These are phyloP conservation scores for Pyropia haitanensis DNA, from an alignment of 23 red algal genomes.

Conservation along the genomic window DNA sequence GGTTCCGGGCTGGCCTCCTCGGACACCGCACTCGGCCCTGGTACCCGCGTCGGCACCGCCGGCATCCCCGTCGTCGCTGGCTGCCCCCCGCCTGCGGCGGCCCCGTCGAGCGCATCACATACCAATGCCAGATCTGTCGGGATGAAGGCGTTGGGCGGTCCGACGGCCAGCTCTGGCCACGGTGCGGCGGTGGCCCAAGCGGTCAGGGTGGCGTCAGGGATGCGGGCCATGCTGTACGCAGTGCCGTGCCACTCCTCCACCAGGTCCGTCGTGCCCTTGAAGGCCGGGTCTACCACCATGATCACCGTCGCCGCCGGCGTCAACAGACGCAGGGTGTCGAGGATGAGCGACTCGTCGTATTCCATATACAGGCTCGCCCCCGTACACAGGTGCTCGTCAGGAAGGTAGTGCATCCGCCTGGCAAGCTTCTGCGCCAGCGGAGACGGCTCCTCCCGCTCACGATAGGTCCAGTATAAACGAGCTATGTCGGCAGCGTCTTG, in stretches of 20 bases:
- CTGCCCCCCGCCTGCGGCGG: too few relatives aligned
- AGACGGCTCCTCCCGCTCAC: slow-evolving; percentile 43
- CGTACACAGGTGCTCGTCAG: slow-evolving; percentile 32
- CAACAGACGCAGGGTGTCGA: slow-evolving; percentile 14
- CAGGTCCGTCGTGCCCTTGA: slow-evolving; percentile 6
- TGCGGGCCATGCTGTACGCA: slow-evolving; percentile 24
- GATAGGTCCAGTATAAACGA: slow-evolving; percentile 53
- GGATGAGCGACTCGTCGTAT: slow-evolving; percentile 29
- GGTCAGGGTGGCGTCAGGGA: too few relatives aligned
- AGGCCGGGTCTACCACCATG: slow-evolving; percentile 24
- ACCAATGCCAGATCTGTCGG: too few relatives aligned
- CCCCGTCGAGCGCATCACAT: too few relatives aligned
- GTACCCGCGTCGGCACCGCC: too few relatives aligned
- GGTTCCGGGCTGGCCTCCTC: too few relatives aligned
- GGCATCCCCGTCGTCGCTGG: too few relatives aligned
- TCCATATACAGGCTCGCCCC: slow-evolving; percentile 52
- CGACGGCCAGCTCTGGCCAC: too few relatives aligned
- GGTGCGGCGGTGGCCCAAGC: too few relatives aligned
- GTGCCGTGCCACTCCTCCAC: slow-evolving; percentile 85
- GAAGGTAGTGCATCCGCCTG: slow-evolving; percentile 21
- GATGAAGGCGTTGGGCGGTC: too few relatives aligned
- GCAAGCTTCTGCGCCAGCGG: slow-evolving; percentile 29
- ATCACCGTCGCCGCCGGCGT: slow-evolving; percentile 38
- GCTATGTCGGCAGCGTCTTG: slow-evolving; percentile 44
- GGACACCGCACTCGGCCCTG: too few relatives aligned